Conservation (phyloP, 441 rosid genomes). For the Erodium moschatum region DNA sequence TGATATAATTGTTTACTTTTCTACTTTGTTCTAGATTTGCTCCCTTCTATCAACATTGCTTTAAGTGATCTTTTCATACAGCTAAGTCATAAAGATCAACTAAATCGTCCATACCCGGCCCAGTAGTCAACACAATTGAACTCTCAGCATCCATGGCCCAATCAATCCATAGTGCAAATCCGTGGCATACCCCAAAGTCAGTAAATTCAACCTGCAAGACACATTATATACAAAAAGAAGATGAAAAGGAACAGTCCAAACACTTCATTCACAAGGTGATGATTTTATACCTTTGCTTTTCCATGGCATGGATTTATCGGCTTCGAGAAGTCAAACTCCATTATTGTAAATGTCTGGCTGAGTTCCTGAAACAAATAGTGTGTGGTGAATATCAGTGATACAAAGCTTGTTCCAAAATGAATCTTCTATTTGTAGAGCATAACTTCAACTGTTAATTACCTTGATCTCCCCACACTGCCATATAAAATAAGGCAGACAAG, state of each 20-base stretch:
- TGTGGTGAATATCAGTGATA: background rate
- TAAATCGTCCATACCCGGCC: conserved; percentile 49
- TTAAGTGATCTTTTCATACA: background rate
- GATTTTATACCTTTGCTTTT: conserved; percentile 44
- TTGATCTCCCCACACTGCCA: conserved; percentile 89
- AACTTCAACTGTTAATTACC: conserved; percentile 32
- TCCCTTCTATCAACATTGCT: background rate
- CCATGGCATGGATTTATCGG: conserved; percentile 54
- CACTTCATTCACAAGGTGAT: conserved; percentile 10
- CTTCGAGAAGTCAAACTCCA: conserved; percentile 74
- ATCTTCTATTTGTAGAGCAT: background rate
- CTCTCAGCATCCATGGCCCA: conserved; percentile 73
- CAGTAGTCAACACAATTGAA: conserved; percentile 47
- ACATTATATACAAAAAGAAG: background rate
- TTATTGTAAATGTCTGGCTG: conserved; percentile 47
- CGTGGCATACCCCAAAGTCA: conserved; percentile 65
- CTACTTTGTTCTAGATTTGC: background rate
- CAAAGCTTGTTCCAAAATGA: background rate
- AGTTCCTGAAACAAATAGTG: conserved; percentile 45
- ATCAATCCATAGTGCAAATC: conserved; percentile 83
- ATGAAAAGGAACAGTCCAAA: background rate
- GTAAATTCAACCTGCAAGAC: conserved; percentile 52
- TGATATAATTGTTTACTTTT: background rate
- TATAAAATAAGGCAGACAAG: conserved; percentile 57
- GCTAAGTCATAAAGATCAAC: background rate